A percentile compares a stretch with the other conserved stretches of the same genome.
phyloP scores from a whole-genome alignment of 805 yeast genomes.

The Teunomyces lycoperdinae region DNA sequence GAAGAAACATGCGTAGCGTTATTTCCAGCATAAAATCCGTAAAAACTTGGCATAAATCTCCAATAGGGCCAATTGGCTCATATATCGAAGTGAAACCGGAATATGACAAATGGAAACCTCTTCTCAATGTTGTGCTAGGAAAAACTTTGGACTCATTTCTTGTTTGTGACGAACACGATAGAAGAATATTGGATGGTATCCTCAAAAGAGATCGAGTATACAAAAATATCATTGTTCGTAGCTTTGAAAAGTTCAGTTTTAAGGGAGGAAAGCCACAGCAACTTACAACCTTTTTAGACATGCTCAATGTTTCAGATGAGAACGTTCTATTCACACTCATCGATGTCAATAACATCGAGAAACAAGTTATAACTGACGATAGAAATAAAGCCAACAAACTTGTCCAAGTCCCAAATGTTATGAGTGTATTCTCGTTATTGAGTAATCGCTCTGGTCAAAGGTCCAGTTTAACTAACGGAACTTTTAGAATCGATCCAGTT shows the following conservation, averaged over 20 bases:
- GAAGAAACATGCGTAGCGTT: constrained; percentile 40
- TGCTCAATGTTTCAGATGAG: constrained; percentile 52
- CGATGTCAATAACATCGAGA: constrained; percentile 61
- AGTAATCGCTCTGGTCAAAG: constrained; percentile 46
- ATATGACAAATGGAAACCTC: constrained; percentile 53
- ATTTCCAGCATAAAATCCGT: constrained; percentile 38
- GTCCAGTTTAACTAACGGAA: constrained; percentile 37
- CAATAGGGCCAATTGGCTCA: constrained; percentile 81
- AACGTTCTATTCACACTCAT: constrained; percentile 60
- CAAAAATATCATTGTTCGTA: constrained; percentile 49
- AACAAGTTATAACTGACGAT: constrained; percentile 50
- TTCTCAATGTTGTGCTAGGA: constrained; percentile 56
- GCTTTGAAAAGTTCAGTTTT: constrained; percentile 57
- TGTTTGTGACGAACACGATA: constrained; percentile 64
- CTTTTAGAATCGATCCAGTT: constrained; percentile 54
- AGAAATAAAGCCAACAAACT: constrained; percentile 48
- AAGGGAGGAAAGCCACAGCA: constrained; percentile 40
- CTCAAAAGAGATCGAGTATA: constrained; percentile 27
- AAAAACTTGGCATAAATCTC: constrained; percentile 42
- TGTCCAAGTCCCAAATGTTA: constrained; percentile 37
- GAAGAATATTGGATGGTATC: constrained; percentile 28
- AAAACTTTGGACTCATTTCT: constrained; percentile 58
- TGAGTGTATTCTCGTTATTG: constrained; percentile 40
- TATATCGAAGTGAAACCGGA: constrained; percentile 54
- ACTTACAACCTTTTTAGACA: constrained; percentile 54